Evolutionary conservation across 1,139 yeast species (phyloP), one percentile per base, ranked within the genome.

Genomic region (Candida buenavistaensis): DNA sequence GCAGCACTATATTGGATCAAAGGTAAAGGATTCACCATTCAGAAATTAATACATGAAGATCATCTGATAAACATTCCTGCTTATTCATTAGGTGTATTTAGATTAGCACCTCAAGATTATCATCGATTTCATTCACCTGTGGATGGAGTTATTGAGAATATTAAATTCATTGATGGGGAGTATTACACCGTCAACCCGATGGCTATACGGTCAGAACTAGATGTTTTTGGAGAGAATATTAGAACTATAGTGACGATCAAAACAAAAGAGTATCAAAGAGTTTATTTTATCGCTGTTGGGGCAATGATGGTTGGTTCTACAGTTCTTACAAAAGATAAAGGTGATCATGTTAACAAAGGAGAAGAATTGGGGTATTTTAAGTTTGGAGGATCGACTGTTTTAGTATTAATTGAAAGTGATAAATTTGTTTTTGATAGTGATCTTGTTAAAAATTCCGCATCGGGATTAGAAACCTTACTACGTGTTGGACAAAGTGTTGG

Each of bases 301-400:
- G 98, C 98, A 1, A 92, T 92, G 97, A 89, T 92, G 97, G 98
- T 92, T 3, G 97, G 97, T 0, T 84, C 96, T 2, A 89, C 82
- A 3, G 75, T 88, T 0, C 59, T 90, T 23, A 82, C 92, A 0
- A 81, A 80, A n/a, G 53, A 72, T 33, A 76, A 72, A 29, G 88
- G 87, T 3, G 79, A 80, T 26, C 32, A 39, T 1, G 71, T 90
- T 5, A 51, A 61, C 11, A 69, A 92, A 36, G 86, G 92, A 6
- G 94, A 86, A 30, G 97, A 92, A 52, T 62, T 92, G 27, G 98
- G 98, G 0, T 90, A 87, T 53, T 92, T 92, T 68, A 87, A 89
- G 54, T 92, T 90, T 64, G 98, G 98, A 11, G 98, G 97, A 0
- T 86, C 96, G 0, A 92, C 98, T 0, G 72, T 88, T 11, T 65